A percentile compares a stretch with the other conserved stretches of the same genome.
Conservation (phyloP, 2,329 filamentous ascomycete genomes). For the Stachybotrys echinatus region DNA sequence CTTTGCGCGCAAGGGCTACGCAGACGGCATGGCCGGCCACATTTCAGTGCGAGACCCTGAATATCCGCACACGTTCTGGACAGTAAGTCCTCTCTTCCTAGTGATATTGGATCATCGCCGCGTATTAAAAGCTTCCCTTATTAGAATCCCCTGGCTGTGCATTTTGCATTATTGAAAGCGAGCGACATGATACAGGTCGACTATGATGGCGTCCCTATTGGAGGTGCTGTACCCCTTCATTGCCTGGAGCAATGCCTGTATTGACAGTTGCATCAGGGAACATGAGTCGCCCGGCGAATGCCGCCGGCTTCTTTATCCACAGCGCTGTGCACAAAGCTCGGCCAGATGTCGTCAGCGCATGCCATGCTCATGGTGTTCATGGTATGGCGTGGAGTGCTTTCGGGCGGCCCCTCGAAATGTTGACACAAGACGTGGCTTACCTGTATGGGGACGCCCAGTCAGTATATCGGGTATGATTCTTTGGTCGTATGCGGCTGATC, state of each 20-base stretch:
- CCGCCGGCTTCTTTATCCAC: slow-evolving; percentile 66
- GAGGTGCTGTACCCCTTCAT: too few species aligned
- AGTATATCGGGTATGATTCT: too few species aligned
- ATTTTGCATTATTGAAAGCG: slow-evolving; percentile 61
- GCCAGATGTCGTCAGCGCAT: slow-evolving; percentile 59
- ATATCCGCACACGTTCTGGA: not conserved
- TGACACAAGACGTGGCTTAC: slow-evolving; percentile 63
- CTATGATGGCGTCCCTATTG: slow-evolving; percentile 50
- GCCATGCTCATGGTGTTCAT: slow-evolving; percentile 58
- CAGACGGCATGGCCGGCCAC: slow-evolving; percentile 36
- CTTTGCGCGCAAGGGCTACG: slow-evolving; percentile 38
- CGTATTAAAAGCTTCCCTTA: slow-evolving; percentile 31
- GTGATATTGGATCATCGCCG: slow-evolving; percentile 24
- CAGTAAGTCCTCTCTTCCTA: not conserved
- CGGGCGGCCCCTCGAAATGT: slow-evolving; percentile 58
- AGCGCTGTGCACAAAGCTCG: slow-evolving; percentile 58
- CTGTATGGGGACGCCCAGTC: too few species aligned
- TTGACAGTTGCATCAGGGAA: too few species aligned
- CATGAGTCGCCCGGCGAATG: slow-evolving; percentile 58
- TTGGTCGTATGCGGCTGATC: slow-evolving; percentile 59
- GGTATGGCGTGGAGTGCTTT: slow-evolving; percentile 64
- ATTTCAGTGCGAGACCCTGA: not conserved
- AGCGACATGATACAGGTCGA: slow-evolving; percentile 64
- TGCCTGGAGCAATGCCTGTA: too few species aligned
- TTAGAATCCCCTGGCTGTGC: slow-evolving; percentile 55